Base-by-base conservation (phyloP, 768 basidiomycete genomes). In the Panaeolus papilionaceus region DNA sequence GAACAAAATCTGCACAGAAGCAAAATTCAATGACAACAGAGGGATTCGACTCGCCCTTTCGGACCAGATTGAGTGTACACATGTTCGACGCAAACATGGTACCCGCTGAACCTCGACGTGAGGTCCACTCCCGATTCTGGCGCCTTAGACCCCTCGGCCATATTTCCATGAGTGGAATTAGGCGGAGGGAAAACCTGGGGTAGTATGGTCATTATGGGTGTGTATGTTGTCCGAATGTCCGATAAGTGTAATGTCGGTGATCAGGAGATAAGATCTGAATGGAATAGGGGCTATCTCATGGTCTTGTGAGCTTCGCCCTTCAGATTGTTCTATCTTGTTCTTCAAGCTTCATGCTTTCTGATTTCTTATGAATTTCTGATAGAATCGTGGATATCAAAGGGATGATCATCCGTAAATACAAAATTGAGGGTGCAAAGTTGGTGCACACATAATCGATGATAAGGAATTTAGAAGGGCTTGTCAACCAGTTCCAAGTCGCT, bases 141-240 rank as follows among this genome's bases (percentile, higher is more conserved):
- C 84, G 83, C 85, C 85, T 86, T 85, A 80, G 84, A 85, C 84
- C 83, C 82, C 84, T 85, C 85, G 84, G 84, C 84, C 85, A 85
- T 83, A 69, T 75, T 71, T 73, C 75, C 75, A 51, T 18, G 18
- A 33, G 3, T 33, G 20, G 33, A 23, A n/a, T 14, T 58, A 28
- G 54, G 33, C 12, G 14, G 26, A 28, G 1, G 7, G 4, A 20
- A 9, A 26, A 33, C 1, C 5, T 4, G 33, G 26, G 10, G 10
- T 28, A 4, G 54, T 58, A 23, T 28, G 8, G 23, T 26, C 14
- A 18, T 23, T 3, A 23, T 23, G 20, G n/a, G 20, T 49, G 47
- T 33, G 33, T 33, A 33, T 33, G 33, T 33, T 33, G 33, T 33
- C 33, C 33, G 33, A 33, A 33, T 33, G 33, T 33, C 33, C 33